phyloP scores from a whole-genome alignment of 2,329 filamentous ascomycete genomes.

The Fusarium nodosum region DNA sequence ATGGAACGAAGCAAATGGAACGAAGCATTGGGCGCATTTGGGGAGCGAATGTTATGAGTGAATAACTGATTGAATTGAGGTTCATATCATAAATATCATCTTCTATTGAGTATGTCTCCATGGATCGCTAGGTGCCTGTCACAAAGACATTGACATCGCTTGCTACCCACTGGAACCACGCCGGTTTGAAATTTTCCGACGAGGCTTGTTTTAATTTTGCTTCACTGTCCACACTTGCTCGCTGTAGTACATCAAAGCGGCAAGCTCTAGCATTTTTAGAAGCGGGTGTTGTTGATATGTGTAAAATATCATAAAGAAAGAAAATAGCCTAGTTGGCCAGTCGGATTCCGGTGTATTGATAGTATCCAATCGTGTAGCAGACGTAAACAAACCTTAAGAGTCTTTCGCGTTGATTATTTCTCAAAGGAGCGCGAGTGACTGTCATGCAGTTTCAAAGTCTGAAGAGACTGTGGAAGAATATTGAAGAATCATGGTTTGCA shows the following conservation, averaged over 20 bases:
- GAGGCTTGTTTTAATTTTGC: constrained; percentile 65
- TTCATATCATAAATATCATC: constrained; percentile 10
- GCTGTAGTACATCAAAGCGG: constrained; percentile 67
- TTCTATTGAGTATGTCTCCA: constrained; percentile 54
- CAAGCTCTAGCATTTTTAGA: constrained; percentile 77
- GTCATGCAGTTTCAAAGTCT: background rate
- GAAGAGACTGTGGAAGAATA: constrained; percentile 15
- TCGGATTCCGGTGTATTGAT: constrained; percentile 9
- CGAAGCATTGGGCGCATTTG: constrained; percentile 6
- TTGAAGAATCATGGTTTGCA: background rate
- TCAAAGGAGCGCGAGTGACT: constrained; percentile 18
- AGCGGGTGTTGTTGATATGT: constrained; percentile 56
- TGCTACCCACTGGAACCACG: constrained; percentile 52
- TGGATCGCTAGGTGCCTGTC: constrained; percentile 52
- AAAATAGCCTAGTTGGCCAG: background rate
- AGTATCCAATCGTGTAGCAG: constrained; percentile 1
- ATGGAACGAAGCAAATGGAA: constrained; percentile 1
- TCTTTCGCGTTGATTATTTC: constrained; percentile 33
- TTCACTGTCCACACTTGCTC: constrained; percentile 79
- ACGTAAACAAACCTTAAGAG: constrained; percentile 40
- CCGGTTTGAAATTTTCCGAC: constrained; percentile 43
- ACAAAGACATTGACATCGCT: constrained; percentile 46
- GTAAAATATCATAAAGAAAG: constrained; percentile 11
- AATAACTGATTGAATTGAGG: constrained; percentile 12
- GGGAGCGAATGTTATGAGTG: constrained; percentile 6